Conservation (phyloP, 2,329 filamentous ascomycete species). For the Endocalyx cinctus region DNA sequence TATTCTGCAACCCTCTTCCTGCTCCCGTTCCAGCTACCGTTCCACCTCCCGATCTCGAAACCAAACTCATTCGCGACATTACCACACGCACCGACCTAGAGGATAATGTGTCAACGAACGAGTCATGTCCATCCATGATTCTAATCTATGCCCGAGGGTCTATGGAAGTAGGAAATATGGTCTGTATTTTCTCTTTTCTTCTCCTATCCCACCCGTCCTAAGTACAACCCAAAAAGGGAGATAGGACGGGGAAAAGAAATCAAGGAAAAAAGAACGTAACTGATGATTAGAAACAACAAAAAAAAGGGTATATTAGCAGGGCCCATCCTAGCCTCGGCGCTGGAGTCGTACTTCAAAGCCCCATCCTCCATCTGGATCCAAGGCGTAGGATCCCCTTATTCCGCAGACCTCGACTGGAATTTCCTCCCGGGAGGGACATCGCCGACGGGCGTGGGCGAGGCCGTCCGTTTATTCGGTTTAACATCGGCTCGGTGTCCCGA, state of each 20-base stretch:
- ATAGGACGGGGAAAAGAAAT: no score
- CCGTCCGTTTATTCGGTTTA: constrained; percentile 5
- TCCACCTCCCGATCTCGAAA: no score
- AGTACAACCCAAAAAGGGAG: not conserved
- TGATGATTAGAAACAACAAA: not conserved
- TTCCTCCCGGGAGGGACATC: constrained; percentile 24
- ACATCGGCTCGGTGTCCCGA: not conserved
- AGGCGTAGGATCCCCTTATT: constrained; percentile 17
- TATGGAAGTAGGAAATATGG: constrained; percentile 27
- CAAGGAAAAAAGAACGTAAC: no score
- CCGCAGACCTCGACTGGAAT: constrained; percentile 20
- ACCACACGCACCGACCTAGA: constrained; percentile 1
- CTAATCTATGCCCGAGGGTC: constrained; percentile 30
- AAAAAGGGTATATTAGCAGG: not conserved
- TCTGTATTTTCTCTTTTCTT: constrained; percentile 4
- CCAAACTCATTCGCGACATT: no score
- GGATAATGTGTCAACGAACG: not conserved
- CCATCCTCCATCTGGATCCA: constrained; percentile 3
- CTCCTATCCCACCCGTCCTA: not conserved
- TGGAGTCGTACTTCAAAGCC: not conserved
- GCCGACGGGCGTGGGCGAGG: constrained; percentile 18
- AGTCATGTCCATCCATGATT: constrained; percentile 20
- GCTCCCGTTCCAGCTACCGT: no score
- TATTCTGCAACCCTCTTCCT: no score
- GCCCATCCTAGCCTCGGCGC: not conserved